Evolutionary conservation across 192 early-diverging fungal species (phyloP).

Genomic region (Lunasporangiospora selenospora): DNA sequence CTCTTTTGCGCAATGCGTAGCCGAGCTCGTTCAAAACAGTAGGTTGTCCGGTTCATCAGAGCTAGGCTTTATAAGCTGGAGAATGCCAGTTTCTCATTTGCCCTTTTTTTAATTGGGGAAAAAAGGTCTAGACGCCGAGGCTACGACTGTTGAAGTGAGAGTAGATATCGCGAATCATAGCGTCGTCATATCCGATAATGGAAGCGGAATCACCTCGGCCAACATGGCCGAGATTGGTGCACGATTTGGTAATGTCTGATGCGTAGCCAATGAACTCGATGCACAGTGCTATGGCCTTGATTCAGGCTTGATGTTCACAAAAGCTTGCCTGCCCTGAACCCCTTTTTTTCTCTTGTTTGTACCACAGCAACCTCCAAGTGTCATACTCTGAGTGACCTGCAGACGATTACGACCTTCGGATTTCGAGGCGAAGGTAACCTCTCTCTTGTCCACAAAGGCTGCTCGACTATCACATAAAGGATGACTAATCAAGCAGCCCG

Average conservation of each 20-base stretch:
- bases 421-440: constrained; percentile 75
- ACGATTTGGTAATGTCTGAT: constrained; percentile 49
- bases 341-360: background rate
- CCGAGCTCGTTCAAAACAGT: constrained; percentile 71
- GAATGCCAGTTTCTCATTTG: background rate
- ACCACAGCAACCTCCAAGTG: constrained; percentile 65
- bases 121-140: constrained; percentile 64
- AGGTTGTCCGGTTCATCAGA: background rate
- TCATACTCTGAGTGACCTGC: constrained; percentile 48
- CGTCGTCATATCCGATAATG: constrained; percentile 69
- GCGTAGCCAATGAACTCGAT: background rate
- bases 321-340: background rate
- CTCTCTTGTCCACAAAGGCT: background rate
- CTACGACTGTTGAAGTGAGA: constrained; percentile 56
- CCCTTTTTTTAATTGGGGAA: background rate
- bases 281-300: background rate
- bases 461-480: too few species aligned
- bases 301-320: background rate
- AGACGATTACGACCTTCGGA: constrained; percentile 58
- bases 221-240: constrained; percentile 58
- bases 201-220: constrained; percentile 57
- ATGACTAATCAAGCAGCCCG: too few species aligned
- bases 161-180: constrained; percentile 50
- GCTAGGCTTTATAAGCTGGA: background rate
- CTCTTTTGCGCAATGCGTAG: constrained; percentile 58